Base-by-base conservation (phyloP, 768 basidiomycete species). In the Pleurotus djamor region DNA sequence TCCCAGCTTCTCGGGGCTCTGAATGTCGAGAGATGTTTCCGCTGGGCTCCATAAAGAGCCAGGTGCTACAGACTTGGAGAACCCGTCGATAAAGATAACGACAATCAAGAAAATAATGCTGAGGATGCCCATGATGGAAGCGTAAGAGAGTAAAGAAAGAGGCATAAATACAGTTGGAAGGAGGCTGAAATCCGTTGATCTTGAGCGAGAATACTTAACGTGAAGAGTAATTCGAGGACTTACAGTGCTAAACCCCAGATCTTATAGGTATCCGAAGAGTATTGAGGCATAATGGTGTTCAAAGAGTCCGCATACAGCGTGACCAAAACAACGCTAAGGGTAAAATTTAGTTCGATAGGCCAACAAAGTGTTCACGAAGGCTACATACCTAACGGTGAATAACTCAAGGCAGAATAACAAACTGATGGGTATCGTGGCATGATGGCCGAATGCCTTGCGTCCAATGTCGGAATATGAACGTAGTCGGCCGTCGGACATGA, bases 401-500 rank as follows among this genome's bases (percentile, higher is more conserved):
- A 94, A 71, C 70, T 97, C 95, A 7, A 96, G 76, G 63, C 92
- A 94, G 70, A 97, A 96, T 63, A 96, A 77, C 5, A 79, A 56
- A 62, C 84, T 86, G 55, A 91, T 88, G 32, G 89, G 64, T 0
- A 84, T 74, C 34, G 83, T 86, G 0, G 88, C 89, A 48, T 79
- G 79, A 6, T 81, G 79, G 1, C 96, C 96, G 71, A 96, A 96
- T 1, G 96, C 94, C 67, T 91, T 93, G 59, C 84, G 81, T 32
- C 91, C 94, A 61, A 97, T 91, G 67, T 98, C 96, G 3, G 92
- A 83, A 69, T 97, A 98, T 4, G 94, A 93, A 28, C 83, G 82
- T 34, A 96, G 66, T 4, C 78, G 81, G 6, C 83, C 79, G 66
- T 97, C 92, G 10, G 79, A 72, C 14, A 87, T 66, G 54, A 96